Conservation (phyloP, 2,329 filamentous ascomycete genomes). For the Paecilomyces sp. region DNA sequence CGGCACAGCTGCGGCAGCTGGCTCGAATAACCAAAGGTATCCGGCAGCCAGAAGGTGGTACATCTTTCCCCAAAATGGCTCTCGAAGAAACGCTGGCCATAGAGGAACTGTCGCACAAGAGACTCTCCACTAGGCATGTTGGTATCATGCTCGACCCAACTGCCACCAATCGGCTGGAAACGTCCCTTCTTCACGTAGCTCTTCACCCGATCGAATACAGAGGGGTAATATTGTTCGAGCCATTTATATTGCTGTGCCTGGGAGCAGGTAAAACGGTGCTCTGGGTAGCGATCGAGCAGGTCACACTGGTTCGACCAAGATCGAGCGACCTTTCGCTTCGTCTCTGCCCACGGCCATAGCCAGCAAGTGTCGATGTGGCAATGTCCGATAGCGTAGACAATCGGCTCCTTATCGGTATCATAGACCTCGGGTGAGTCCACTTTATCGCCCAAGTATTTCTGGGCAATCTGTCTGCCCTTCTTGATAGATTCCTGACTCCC, state of each 20-base stretch:
- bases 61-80: slow-evolving; percentile 83
- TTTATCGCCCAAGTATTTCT: slow-evolving; percentile 71
- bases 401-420: slow-evolving; percentile 61
- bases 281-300: slow-evolving; percentile 88
- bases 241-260: slow-evolving; percentile 98
- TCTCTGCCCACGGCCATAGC: slow-evolving; percentile 98
- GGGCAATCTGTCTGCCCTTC: slow-evolving; percentile 73
- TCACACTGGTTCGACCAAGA: slow-evolving; percentile 98
- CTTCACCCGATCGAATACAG: slow-evolving; percentile 84
- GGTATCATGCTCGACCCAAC: slow-evolving; percentile 98
- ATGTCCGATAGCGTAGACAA: slow-evolving; percentile 86
- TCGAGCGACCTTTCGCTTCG: slow-evolving; percentile 88
- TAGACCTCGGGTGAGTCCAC: slow-evolving; percentile 83
- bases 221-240: slow-evolving; percentile 84
- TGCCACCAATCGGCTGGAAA: slow-evolving; percentile 93
- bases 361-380: slow-evolving; percentile 98
- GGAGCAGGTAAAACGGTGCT: slow-evolving; percentile 85
- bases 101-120: slow-evolving; percentile 86
- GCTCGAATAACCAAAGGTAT: slow-evolving; percentile 95
- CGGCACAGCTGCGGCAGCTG: slow-evolving; percentile 92
- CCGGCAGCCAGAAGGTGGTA: slow-evolving; percentile 92
- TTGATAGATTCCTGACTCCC: slow-evolving; percentile 66
- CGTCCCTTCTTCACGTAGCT: slow-evolving; percentile 80
- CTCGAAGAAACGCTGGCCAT: slow-evolving; percentile 92
- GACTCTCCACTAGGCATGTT: slow-evolving; percentile 96